Evolutionary conservation across 805 yeast species (phyloP), one percentile per base, ranked within the genome.

Genomic region (Pichia phayaonensis): DNA sequence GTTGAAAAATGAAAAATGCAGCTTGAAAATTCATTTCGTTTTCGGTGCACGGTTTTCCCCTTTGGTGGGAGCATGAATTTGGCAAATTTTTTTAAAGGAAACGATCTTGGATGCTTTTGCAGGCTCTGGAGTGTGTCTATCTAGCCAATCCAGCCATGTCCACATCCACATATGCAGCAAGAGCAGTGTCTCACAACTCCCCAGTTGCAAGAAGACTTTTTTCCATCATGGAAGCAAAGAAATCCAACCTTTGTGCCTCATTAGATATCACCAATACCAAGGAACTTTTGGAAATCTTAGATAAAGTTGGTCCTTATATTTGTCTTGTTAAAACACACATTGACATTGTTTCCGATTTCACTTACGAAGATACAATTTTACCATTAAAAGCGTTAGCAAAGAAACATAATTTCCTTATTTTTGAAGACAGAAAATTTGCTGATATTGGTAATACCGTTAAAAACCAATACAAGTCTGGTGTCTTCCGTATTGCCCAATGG

Each of bases 361-460:
- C 86, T 1, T 83, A 82, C 64, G 96, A 88, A 48, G 77, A 75
- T 1, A 90, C 97, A 0, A 77, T 92, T 27, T 68, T 68, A 8
- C 97, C 98, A 1, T 71, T 94, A 55, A 68, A 84, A 52, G 80
- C 64, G 48, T 72, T 94, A 31, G 80, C 97, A 21, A 71, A 79
- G 59, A 89, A 90, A 63, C 92, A 90, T 72, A 80, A 85, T 56
- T 94, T 94, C 62, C 71, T 94, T 75, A 84, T 94, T 57, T 94
- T 94, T 64, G 99, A 94, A 71, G 99, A 94, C 70, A 79, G 99
- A 56, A 94, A 94, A 71, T 94, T 94, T 69, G 99, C 99, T 23
- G 99, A 94, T 68, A 94, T 94, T 60, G 99, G 99, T 18, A 89
- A 90, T 63, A 94, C 99, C 1, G 99, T 94, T 49, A 90, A 92